These are phyloP conservation scores for Pseudodiploospora longispora DNA, from an alignment of 2,329 filamentous ascomycete genomes.

Conservation along the genomic window DNA sequence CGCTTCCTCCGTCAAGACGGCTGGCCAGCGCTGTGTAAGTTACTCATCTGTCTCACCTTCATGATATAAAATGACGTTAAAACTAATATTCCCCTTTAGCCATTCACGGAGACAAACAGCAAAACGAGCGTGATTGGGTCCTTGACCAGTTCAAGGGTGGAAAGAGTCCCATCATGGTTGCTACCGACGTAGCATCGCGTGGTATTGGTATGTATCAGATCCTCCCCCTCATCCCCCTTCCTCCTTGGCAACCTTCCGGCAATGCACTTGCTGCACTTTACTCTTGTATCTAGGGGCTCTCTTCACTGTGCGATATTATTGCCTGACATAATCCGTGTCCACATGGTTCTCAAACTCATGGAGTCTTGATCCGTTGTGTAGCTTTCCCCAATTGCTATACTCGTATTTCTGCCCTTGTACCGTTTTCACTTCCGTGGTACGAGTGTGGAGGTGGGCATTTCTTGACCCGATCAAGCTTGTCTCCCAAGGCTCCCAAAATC, in stretches of 20 bases:
- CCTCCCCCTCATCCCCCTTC: slow-evolving; percentile 35
- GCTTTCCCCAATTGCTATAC: slow-evolving; percentile 51
- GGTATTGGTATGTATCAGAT: slow-evolving; percentile 95
- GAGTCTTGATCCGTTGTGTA: slow-evolving; percentile 66
- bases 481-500: slow-evolving; percentile 49
- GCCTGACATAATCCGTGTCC: slow-evolving; percentile 79
- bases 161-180: slow-evolving; percentile 99
- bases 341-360: slow-evolving; percentile 69
- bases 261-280: slow-evolving; percentile 64
- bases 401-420: slow-evolving; percentile 70
- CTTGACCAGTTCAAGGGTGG: slow-evolving; percentile 99
- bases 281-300: slow-evolving; percentile 85
- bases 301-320: slow-evolving; percentile 75
- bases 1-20: slow-evolving; percentile 95
- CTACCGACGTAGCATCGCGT: slow-evolving; percentile 98
- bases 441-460: slow-evolving; percentile 69
- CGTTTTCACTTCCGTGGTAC: slow-evolving; percentile 53
- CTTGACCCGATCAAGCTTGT: slow-evolving; percentile 69
- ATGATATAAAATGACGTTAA: not conserved
- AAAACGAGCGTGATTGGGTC: slow-evolving; percentile 99
- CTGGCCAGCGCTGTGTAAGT: slow-evolving; percentile 92
- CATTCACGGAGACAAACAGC: slow-evolving; percentile 98
- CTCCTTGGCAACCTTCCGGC: slow-evolving; percentile 49
- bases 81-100: slow-evolving; percentile 47
- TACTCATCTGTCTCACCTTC: slow-evolving; percentile 22